Conservation (phyloP, 768 basidiomycete species). For the Suillus brevipes region DNA sequence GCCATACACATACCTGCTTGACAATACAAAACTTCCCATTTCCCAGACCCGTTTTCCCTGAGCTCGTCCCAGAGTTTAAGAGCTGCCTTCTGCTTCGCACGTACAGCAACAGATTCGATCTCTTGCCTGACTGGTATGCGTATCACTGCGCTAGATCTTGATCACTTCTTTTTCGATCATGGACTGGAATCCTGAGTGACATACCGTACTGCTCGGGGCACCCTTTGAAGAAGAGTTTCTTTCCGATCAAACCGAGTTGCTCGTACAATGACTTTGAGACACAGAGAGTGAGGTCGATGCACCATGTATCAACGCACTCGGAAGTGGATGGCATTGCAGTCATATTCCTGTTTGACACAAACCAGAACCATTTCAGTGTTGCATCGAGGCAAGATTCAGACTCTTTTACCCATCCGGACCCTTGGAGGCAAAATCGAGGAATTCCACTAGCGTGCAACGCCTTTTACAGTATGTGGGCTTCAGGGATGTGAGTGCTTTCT, state of each 20-base stretch:
- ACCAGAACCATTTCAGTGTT: slow-evolving; percentile 1
- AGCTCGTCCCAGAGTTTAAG: slow-evolving; percentile 52
- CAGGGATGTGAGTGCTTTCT: slow-evolving; percentile 41
- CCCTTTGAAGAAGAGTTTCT: slow-evolving; percentile 52
- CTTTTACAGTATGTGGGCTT: slow-evolving; percentile 47
- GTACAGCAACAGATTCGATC: slow-evolving; percentile 37
- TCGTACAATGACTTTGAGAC: slow-evolving; percentile 61
- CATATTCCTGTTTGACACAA: slow-evolving; percentile 32
- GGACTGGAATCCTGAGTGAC: slow-evolving; percentile 19
- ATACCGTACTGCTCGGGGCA: slow-evolving; percentile 49
- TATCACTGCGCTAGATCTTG: slow-evolving; percentile 42
- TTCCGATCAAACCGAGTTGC: slow-evolving; percentile 58
- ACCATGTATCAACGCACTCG: slow-evolving; percentile 61
- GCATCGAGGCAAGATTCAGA: not conserved
- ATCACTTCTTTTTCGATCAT: slow-evolving; percentile 10
- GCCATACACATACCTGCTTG: slow-evolving; percentile 23
- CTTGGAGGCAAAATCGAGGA: slow-evolving; percentile 40
- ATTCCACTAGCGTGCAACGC: slow-evolving; percentile 42
- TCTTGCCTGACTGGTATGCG: slow-evolving; percentile 44
- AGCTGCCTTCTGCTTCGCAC: slow-evolving; percentile 40
- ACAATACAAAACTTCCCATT: slow-evolving; percentile 48
- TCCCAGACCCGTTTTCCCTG: slow-evolving; percentile 32
- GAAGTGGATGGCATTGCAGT: slow-evolving; percentile 35
- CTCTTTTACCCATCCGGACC: slow-evolving; percentile 29
- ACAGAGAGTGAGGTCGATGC: slow-evolving; percentile 63